Evolutionary conservation across 495 filamentous ascomycete species (phyloP), one percentile per base, ranked within the genome.

Genomic region (Opeltia flavorubescens): DNA sequence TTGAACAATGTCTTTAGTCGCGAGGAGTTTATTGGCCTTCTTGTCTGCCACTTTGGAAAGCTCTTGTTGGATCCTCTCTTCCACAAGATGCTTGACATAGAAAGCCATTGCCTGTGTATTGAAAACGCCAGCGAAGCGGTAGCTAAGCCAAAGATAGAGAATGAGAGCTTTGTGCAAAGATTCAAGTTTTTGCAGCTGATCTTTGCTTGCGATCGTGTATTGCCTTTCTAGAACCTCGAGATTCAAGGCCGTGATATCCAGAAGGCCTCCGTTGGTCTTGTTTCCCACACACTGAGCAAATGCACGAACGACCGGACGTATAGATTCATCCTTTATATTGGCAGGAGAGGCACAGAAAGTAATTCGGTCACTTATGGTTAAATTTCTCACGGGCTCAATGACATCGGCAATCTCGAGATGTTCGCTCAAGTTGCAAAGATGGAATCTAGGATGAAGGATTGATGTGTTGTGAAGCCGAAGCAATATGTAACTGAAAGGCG

Each of bases 81-180:
- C 89, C 13, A 87, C 80, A 40, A 94, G 50, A 17, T 62, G 58
- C 61, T 95, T 95, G 29, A 86, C 76, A 61, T 94, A 80, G 43
- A 82, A 75, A 1, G 85, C 86, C 20, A 95, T 74, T 24, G 69
- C 69, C 50, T 87, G 76, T 50, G 81, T 84, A 9, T 71, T 74
- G 59, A 96, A 95, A 9, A 94, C 72, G 43, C 88, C 86, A 9
- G 80, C 59, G 51, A 81, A 80, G 4, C 78, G 68, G 52, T 71
- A 83, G 48, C 75, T 77, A 15, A 96, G 69, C 91, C 91, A 98
- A 6, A 89, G 68, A 54, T 95, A 98, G 17, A 89, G 62, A 17
- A 89, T 82, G 27, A 96, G 62, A 13, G 75, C 67, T 57, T 84
- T 86, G 64, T 98, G 93, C 20, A 96, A 65, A 15, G 52, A 55